Evolutionary conservation across 371 early-diverging fungal genomes (phyloP), one percentile per base, ranked within the genome.

Genomic region (Mucor mucedo): DNA sequence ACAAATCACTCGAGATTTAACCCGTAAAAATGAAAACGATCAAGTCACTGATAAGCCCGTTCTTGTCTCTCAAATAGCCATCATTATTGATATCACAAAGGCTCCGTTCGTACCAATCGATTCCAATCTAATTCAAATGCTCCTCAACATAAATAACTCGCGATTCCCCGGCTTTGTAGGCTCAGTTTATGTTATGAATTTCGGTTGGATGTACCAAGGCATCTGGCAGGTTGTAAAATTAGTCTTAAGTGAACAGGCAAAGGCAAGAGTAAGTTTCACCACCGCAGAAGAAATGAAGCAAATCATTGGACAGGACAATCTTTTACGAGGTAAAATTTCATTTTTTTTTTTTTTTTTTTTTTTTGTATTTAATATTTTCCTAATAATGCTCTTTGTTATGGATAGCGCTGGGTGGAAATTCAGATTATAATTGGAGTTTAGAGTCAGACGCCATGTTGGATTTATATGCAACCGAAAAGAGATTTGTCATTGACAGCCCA

Each of bases 191-290:
- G 63, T 82, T 5, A 71, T 82, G 69, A 82, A 82, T 35, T 82
- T 82, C 58, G 83, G 83, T 0, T 82, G 83, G 83, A 82, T 79
- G 78, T 82, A 78, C 57, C 83, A 82, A 61, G 79, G 83, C 2
- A 54, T 82, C 32, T 82, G 83, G 83, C 83, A 82, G 47, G 80
- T 79, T 55, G 69, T 75, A 4, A 79, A 79, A 38, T 45, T 78
- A 39, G 53, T 82, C 10, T 49, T 82, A 33, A 76, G 62, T 27
- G 83, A 82, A 13, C 70, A 76, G 47, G 83, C 83, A 40, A 74
- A 76, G 33, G 72, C 73, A n/a, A 61, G 74, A 30, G 69, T 82
- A n/a, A 76, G 65, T 16, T 82, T 82, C 48, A 73, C 70, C 9
- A 47, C 59, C 8, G 50, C 52, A 2, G 52, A 73, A 33, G 78